Evolutionary conservation across 768 basidiomycete species (phyloP), one percentile per base, ranked within the genome.

Genomic region (Naganishia onofrii): DNA sequence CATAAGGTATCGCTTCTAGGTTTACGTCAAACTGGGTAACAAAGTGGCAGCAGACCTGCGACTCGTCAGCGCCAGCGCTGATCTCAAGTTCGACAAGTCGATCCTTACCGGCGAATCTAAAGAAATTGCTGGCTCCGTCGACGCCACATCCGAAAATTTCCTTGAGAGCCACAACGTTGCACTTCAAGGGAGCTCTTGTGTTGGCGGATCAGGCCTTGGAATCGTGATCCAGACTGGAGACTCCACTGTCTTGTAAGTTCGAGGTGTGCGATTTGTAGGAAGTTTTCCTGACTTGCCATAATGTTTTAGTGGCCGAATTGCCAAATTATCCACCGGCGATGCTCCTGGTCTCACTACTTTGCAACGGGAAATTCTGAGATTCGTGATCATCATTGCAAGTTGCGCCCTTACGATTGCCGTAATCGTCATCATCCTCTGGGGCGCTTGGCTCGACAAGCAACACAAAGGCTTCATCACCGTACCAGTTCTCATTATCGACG

Each of bases 1-100:
- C 15, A 42, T 15, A 42, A 42, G 42, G 8, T 15, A 42, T 15
- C 13, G 42, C 42, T 7, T 42, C 15, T 15, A 68, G 67, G 67
- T 74, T 57, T 42, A 66, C 31, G 51, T 74, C 44, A 34, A 64
- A 26, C 28, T 74, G 36, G 74, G 74, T 29, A 52, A 71, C 26
- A 73, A 81, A 71, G 72, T 82, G 19, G 81, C 82, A 2, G 82
- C 82, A 36, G 82, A 83, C 68, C 26, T 83, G 15, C 77, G 83
- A 17, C 77, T 84, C 83, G 46, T 86, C 82, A 51, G 85, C 76
- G 75, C 84, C 28, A 85, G 85, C 26, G 80, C 84, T 2, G 88
- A 89, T 74, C 78, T 88, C 46, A 84, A 84, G 67, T 86, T 88
- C 56, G 88, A 89, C 73, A 82, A 87, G 34, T 85, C 86, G 36